Conservation (phyloP, 192 early-diverging fungal genomes). For the Haplosporangium gracile region DNA sequence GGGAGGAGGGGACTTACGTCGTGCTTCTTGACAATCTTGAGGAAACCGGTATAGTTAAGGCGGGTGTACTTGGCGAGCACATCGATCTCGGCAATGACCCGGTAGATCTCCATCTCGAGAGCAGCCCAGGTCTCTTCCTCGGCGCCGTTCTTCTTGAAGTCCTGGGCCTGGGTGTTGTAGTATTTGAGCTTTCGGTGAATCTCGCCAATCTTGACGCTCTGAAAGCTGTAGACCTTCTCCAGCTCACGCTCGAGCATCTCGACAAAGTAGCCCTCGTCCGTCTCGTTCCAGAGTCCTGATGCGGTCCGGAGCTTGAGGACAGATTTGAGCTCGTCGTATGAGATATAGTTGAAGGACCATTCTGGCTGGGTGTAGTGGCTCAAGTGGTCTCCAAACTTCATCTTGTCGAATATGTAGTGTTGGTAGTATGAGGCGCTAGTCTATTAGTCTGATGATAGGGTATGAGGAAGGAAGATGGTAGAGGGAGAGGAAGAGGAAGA, state of each 20-base stretch:
- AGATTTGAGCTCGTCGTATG: conserved; percentile 40
- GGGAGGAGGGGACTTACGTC: conserved; percentile 63
- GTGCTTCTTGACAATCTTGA: conserved; percentile 99
- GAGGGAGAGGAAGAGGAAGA: neutral
- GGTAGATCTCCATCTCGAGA: conserved; percentile 78
- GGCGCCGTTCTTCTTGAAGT: conserved; percentile 81
- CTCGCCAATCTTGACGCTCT: conserved; percentile 42
- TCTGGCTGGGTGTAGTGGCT: conserved; percentile 39
- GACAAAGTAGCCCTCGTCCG: conserved; percentile 71
- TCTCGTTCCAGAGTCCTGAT: conserved; percentile 24
- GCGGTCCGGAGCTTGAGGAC: conserved; percentile 34
- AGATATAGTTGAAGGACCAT: conserved; percentile 49
- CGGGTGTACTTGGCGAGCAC: conserved; percentile 81
- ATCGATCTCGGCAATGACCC: conserved; percentile 82
- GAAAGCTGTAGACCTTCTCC: conserved; percentile 76
- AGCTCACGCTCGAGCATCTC: conserved; percentile 90
- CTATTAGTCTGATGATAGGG: neutral
- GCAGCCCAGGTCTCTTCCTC: conserved; percentile 80
- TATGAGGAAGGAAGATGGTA: neutral
- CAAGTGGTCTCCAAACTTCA: conserved; percentile 47
- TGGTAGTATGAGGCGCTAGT: neutral
- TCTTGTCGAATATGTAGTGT: neutral
- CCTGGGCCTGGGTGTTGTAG: conserved; percentile 67
- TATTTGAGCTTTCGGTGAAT: conserved; percentile 40
- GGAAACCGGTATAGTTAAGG: conserved; percentile 89